Base-by-base conservation (phyloP, 768 basidiomycete genomes). In the Pilatotrama ljubarskyi region DNA sequence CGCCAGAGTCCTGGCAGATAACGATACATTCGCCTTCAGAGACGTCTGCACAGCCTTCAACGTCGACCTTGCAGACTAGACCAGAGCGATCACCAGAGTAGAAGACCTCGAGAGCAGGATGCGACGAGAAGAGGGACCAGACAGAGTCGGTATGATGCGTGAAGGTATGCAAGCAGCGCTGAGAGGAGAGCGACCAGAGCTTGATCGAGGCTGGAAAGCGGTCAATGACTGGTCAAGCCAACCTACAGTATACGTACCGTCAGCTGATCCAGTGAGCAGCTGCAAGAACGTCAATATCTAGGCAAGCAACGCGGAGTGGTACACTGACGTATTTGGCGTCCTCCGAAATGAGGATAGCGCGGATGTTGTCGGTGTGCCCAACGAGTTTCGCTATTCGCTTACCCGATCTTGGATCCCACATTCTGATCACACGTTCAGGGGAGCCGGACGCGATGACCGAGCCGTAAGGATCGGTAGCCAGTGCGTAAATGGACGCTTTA, bases 361-460 rank as follows among this genome's bases (percentile, higher is more conserved):
- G 83, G 60, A 99, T 95, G 66, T 98, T 98, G 73, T 99, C 97
- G 0, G 96, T 96, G 71, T 99, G 96, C 0, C 96, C 96, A 7
- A 98, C 93, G 0, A 98, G 81, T 69, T 97, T 93, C 11, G 88
- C 86, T 70, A 75, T 86, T 43, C 90, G 80, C 68, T 88, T 91
- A 9, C 91, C 91, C 0, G 86, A 82, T 15, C 97, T 81, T 3
- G 95, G 93, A 70, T 99, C 97, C 95, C 95, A 99, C 61, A 97
- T 76, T 20, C 95, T 79, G 24, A 99, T 78, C 2, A 98, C 90
- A 22, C 92, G 82, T 70, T 98, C 96, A 0, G 96, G 96, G 1
- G 92, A 91, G 0, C 96, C 96, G 6, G 91, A 90, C 14, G 89
- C 95, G 35, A 99, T 82, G 5, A 87, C 79, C 20, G 84, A 84